Evolutionary conservation across 2,329 filamentous ascomycete species (phyloP), one percentile per base, ranked within the genome.

Genomic region (Neopestalotiopsis clavispora): DNA sequence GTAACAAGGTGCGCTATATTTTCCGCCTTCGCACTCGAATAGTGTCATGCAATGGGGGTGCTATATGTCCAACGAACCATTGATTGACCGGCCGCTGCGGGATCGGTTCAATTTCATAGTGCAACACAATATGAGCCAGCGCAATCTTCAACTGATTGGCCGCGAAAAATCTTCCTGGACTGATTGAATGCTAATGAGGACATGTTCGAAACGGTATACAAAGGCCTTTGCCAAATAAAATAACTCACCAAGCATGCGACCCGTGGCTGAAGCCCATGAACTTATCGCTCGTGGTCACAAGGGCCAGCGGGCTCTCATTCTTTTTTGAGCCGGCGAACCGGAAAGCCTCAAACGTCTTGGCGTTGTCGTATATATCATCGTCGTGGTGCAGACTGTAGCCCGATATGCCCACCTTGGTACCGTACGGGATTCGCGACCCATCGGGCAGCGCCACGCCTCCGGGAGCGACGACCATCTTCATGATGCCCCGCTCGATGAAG

Each of bases 131-230:
- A 65, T 79, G 76, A 1, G 75, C 76, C 32, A 81, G 67, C 13
- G 78, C 72, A 45, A 80, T 76, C 73, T 82, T 82, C 40, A 82
- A 73, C 71, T 81, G 78, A 64, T 80, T 78, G 4, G 78, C 72
- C n/a, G 80, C 79, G 65, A 82, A 81, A 76, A 82, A 81, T 12
- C 80, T 73, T 2, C 80, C 80, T 1, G 80, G 78, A 38, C 78
- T 79, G n/a, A 62, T 38, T 10, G 3, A 3, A 6, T 28, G 4
- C 17, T 42, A 52, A 7, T 13, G 14, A 4, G 10, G 9, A n/a
- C 30, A 61, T 4, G 13, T 7, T n/a, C 7, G 2, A 28, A 28
- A 28, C 23, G 23, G 3, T 28, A 28, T 28, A 28, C 23, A 28
- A 28, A 4, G 23, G 23, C 23, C 23, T 62, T n/a, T n/a, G 17